These are phyloP conservation scores for Flaveria brownii DNA, from an alignment of 129 eudicot species.

Conservation along the genomic window DNA sequence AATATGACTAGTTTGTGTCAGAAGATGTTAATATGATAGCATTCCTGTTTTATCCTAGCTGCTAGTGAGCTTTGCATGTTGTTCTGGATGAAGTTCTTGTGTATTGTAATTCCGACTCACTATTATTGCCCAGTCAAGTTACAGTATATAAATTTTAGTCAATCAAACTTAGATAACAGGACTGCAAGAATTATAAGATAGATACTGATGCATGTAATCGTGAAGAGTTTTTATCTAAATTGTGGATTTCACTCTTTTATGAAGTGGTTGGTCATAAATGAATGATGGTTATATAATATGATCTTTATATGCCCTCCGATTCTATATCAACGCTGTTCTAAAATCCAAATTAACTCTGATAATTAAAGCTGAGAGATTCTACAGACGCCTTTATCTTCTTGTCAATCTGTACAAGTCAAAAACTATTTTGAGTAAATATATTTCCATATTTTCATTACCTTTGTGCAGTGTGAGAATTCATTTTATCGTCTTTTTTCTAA, in stretches of 20 bases:
- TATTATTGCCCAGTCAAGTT: slow-evolving; percentile 1
- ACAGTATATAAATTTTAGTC: not conserved
- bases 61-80: not conserved
- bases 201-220: not conserved
- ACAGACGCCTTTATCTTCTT: not conserved
- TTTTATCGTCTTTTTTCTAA: not conserved
- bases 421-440: not conserved
- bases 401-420: not conserved
- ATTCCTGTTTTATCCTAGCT: not conserved
- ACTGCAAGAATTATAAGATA: not conserved
- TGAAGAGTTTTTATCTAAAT: not conserved
- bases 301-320: not conserved
- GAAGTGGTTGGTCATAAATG: slow-evolving; percentile 9
- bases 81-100: slow-evolving; percentile 12
- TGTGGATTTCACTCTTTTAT: not conserved
- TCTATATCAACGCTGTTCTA: not conserved
- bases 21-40: not conserved
- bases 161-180: slow-evolving; percentile 9
- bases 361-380: too few relatives aligned
- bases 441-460: slow-evolving; percentile 13
- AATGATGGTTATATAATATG: slow-evolving; percentile 2
- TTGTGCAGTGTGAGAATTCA: slow-evolving; percentile 7
- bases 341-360: not conserved
- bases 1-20: not conserved
- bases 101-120: not conserved